Base-by-base conservation (phyloP, 768 basidiomycete genomes). In the Leccinum barrowsii region DNA sequence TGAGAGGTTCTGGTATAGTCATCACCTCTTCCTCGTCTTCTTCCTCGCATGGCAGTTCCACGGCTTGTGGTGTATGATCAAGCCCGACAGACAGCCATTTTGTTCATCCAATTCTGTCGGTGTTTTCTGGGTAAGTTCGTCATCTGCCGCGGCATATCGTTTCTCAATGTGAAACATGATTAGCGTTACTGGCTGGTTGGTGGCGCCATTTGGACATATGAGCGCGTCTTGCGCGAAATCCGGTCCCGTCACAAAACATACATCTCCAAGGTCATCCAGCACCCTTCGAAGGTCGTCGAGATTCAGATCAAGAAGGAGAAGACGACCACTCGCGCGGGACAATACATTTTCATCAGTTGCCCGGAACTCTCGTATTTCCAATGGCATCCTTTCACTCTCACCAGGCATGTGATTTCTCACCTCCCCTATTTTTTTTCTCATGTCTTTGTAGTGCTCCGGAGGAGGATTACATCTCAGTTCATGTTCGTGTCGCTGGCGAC, bases 281-380 rank as follows among this genome's bases (percentile, higher is more conserved):
- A 98, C 73, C 95, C 95, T 21, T 93, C 90, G 47, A 92, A 89
- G 61, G 94, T 97, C 61, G 82, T 95, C 77, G 94, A 98, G 75
- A 77, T 98, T 28, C 96, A 97, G 74, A 95, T 98, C 81, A 97
- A 95, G 80, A 97, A 97, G 75, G 95, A 97, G 69, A 90, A 88
- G 76, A 92, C 85, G 0, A 86, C 78, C 1, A 85, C 84, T 28
- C 82, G 87, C 11, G 92, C 94, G 1, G 94, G 94, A 19, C 92
- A 96, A 72, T 98, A 97, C 74, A 91, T 98, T 71, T 94, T 96
- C 79, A 73, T 97, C 51, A 87, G 79, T 63, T 94, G 92, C 76
- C 95, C 94, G 8, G 90, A 93, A 73, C 79, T 98, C 49, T 92
- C 89, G 19, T 96, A 93, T 77, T 95, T 89, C 80, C 93, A 97